phyloP scores from a whole-genome alignment of 2,329 filamentous ascomycete genomes.

The Stachybotrys chartarum region DNA sequence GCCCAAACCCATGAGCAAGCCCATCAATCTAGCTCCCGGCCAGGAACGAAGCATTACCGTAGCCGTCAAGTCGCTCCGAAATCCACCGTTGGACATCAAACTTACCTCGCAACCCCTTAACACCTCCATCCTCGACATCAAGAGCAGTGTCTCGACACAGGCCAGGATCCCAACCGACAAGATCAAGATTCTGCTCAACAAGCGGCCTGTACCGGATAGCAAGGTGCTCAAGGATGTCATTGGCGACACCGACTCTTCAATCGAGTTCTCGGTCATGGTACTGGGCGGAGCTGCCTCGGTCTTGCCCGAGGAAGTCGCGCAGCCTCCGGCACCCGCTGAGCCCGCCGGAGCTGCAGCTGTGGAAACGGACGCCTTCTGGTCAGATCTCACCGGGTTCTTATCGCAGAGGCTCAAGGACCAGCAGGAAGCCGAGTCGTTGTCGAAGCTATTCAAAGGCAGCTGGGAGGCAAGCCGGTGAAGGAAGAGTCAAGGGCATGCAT shows the following conservation, averaged over 20 bases:
- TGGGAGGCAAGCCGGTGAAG: slow-evolving; percentile 48
- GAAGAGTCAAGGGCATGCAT: slow-evolving; percentile 15
- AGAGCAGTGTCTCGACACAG: slow-evolving; percentile 57
- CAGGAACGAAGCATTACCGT: slow-evolving; percentile 49
- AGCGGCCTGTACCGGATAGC: slow-evolving; percentile 74
- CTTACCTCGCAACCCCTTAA: slow-evolving; percentile 56
- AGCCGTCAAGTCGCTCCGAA: slow-evolving; percentile 69
- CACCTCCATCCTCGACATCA: slow-evolving; percentile 74
- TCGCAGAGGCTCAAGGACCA: slow-evolving; percentile 71
- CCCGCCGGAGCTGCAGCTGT: slow-evolving; percentile 53
- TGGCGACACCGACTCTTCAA: slow-evolving; percentile 35
- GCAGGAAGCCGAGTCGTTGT: slow-evolving; percentile 54
- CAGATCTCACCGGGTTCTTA: slow-evolving; percentile 74
- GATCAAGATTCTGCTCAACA: slow-evolving; percentile 78
- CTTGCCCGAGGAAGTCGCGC: slow-evolving; percentile 29
- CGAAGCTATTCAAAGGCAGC: slow-evolving; percentile 60
- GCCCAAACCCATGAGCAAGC: slow-evolving; percentile 47
- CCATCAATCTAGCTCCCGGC: slow-evolving; percentile 40
- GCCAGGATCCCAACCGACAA: slow-evolving; percentile 64
- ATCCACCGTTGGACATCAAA: slow-evolving; percentile 61
- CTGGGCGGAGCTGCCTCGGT: slow-evolving; percentile 58
- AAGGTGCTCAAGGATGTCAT: slow-evolving; percentile 73
- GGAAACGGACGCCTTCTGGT: slow-evolving; percentile 73
- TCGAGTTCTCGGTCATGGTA: slow-evolving; percentile 85
- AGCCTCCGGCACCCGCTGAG: slow-evolving; percentile 17